Evolutionary conservation across 2,329 filamentous ascomycete species (phyloP).

Genomic region (Fusarium hainanense): DNA sequence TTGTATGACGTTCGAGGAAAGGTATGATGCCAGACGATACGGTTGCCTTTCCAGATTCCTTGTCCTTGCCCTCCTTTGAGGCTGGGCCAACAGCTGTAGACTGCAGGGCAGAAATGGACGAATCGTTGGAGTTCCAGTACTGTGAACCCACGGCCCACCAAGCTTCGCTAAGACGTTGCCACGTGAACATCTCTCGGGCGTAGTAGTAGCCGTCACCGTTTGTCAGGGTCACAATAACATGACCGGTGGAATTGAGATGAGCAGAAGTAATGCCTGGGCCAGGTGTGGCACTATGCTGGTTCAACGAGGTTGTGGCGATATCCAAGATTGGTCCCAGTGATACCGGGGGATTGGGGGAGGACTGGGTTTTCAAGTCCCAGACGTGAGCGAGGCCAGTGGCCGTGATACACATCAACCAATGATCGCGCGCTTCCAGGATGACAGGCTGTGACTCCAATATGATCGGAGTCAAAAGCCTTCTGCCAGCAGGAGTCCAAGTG

Average conservation of each 20-base stretch:
- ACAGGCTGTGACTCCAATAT: constrained; percentile 93
- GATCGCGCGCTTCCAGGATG: constrained; percentile 88
- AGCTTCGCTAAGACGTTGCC: constrained; percentile 94
- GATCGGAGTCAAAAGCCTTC: constrained; percentile 84
- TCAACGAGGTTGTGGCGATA: constrained; percentile 81
- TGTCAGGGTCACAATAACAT: constrained; percentile 88
- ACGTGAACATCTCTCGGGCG: constrained; percentile 83
- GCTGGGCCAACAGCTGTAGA: constrained; percentile 74
- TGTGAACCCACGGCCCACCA: constrained; percentile 99
- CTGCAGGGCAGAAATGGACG: constrained; percentile 83
- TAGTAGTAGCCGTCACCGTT: constrained; percentile 97
- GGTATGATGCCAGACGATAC: constrained; percentile 94
- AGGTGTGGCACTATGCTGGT: constrained; percentile 77
- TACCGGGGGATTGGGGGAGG: constrained; percentile 87
- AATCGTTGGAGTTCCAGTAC: constrained; percentile 98
- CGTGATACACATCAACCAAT: constrained; percentile 90
- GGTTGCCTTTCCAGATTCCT: constrained; percentile 61
- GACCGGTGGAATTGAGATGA: constrained; percentile 86
- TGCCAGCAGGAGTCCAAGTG: constrained; percentile 91
- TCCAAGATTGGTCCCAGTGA: constrained; percentile 91
- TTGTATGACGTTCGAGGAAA: constrained; percentile 92
- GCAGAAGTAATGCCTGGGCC: constrained; percentile 91
- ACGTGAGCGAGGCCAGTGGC: constrained; percentile 90
- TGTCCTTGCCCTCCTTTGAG: constrained; percentile 58
- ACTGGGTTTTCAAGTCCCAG: constrained; percentile 88